Base-by-base conservation (phyloP, 108 stramenopile genomes). In the Aurantiochytrium sp. region DNA sequence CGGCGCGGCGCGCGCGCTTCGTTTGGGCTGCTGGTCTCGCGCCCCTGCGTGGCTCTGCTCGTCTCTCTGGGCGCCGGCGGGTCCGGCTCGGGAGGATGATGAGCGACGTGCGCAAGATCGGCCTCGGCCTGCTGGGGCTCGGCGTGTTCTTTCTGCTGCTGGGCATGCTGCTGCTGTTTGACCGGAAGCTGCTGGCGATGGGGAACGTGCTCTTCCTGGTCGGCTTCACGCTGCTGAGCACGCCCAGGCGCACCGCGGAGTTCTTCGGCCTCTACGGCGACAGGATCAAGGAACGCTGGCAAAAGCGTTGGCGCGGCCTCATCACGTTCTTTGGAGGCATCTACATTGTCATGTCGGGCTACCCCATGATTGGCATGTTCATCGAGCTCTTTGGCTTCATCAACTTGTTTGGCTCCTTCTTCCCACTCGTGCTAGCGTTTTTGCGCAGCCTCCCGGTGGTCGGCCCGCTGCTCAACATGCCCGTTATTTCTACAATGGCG, bases 351-450 rank as follows among this genome's bases (percentile, higher is more conserved):
- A 53, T 83, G 51, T 71, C 88, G 64, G 69, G 88, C 72, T 72
- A 44, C 64, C 73, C 89, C 18, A 35, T 89, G 23, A 25, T 89
- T 12, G 89, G 89, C 83, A 59, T 89, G 58, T 58, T 89, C 83
- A 19, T 90, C 51, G 83, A 90, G 59, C 49, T 87, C 89, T 90
- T 90, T 19, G 89, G 89, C 58, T 90, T 90, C 59, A 43, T 90
- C 10, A 90, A 90, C 87, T 45, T 90, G 5, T 90, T 90, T 14
- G 89, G 87, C 10, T 73, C 58, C 87, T 90, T 90, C 87, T 90
- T 90, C 19, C 89, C 89, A 21, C 87, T 87, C 47, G 89, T 72
- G 14, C 83, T 90, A 25, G 28, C 58, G 87, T 83, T 87, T 21
- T 49, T 90, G 83, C 83, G 88, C 5, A 69, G 60, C 19, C 44